Conservation (phyloP, 345 rosid genomes). For the Murraya paniculata region DNA sequence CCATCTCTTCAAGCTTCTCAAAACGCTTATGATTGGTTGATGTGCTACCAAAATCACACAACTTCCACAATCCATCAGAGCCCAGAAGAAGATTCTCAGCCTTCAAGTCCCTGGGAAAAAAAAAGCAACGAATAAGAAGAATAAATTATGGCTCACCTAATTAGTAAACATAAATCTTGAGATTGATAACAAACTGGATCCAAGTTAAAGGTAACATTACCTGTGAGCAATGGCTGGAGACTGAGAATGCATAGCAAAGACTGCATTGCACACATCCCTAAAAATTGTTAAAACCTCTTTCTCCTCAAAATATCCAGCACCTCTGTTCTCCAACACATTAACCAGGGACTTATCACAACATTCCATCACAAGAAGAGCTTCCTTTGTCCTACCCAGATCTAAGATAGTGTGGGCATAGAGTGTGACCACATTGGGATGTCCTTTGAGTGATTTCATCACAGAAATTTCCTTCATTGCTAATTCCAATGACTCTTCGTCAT, state of each 20-base stretch:
- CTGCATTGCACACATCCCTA: constrained; percentile 92
- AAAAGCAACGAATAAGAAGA: constrained; percentile 10
- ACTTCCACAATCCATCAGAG: constrained; percentile 77
- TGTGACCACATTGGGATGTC: constrained; percentile 85
- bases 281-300: constrained; percentile 70
- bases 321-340: constrained; percentile 74
- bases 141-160: not conserved
- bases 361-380: constrained; percentile 92
- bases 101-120: constrained; percentile 78
- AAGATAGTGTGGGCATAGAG: constrained; percentile 64
- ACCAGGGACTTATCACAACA: constrained; percentile 88
- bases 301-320: constrained; percentile 82
- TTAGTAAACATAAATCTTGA: not conserved
- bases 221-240: constrained; percentile 93
- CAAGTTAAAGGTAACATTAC: constrained; percentile 29
- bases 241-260: constrained; percentile 92
- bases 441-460: constrained; percentile 76
- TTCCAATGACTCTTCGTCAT: constrained; percentile 78
- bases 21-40: constrained; percentile 91
- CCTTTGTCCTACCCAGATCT: constrained; percentile 91
- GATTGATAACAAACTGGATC: not conserved
- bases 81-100: constrained; percentile 88
- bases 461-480: constrained; percentile 76
- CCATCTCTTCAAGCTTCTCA: constrained; percentile 97
- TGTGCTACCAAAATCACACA: constrained; percentile 95